Base-by-base conservation (phyloP, 148 eudicot genomes). In the Diospyros kaki region DNA sequence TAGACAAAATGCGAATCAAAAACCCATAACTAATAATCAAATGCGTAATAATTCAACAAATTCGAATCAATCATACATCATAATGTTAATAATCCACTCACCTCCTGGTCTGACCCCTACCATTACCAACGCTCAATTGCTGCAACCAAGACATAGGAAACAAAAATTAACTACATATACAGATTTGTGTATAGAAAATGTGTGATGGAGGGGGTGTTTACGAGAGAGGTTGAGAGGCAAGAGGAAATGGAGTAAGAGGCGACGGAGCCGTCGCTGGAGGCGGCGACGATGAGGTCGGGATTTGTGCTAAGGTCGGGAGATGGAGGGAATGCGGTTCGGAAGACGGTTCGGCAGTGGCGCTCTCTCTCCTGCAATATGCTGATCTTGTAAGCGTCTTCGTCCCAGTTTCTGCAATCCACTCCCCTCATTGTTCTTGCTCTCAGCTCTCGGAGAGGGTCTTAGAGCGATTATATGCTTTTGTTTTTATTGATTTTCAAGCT, bases 231-330 rank as follows among this genome's bases (percentile, higher is more conserved):
- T 28, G 28, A 78, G 80, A 90, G 87, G 72, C 81, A 70, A 41
- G 93, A 83, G 60, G 93, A 82, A 69, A 95, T 84, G 69, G 99
- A 92, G 83, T 92, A 93, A 1, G 94, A 63, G 55, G 96, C 87
- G 58, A 95, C 72, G 69, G 93, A 80, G 75, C 99, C 99, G 72
- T 93, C 93, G 72, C 98, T 93, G 40, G 91, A 88, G 44, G 99
- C 98, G 58, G 97, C 79, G 80, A 91, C 97, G 74, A 95, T 54
- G 78, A 75, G 73, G 82, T 90, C 89, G 43, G 93, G 86, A 66
- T 79, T 28, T 28, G 28, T 28, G 28, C 28, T 87, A 72, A 86
- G 80, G 83, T 81, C 73, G 43, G 79, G 77, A 17, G 75, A 73
- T 2, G 97, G 97, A 41, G 94, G 80, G 77, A 89, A 95, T 11